phyloP scores from a whole-genome alignment of 805 yeast species.

The Monosporozyma aquatica region DNA sequence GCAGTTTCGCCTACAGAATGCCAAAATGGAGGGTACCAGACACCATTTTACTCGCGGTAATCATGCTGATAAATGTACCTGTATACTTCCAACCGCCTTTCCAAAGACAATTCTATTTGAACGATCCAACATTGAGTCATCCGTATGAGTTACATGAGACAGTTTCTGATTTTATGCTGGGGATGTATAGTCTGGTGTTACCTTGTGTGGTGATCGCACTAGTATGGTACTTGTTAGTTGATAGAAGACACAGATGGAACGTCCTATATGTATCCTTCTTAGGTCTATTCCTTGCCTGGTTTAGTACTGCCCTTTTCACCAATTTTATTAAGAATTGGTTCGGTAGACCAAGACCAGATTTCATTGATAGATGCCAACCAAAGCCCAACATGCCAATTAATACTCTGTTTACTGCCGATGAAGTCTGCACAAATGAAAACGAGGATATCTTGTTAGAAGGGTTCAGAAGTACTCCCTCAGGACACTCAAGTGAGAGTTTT shows the following conservation, averaged over 20 bases:
- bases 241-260: conserved; percentile 47
- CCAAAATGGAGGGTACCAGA: conserved; percentile 36
- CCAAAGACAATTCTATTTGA: conserved; percentile 66
- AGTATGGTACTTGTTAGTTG: conserved; percentile 27
- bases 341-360: conserved; percentile 90
- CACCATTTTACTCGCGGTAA: conserved; percentile 25
- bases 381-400: conserved; percentile 45
- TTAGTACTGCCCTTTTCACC: conserved; percentile 54
- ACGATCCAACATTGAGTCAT: conserved; percentile 70
- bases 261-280: conserved; percentile 54
- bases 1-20: conserved; percentile 11
- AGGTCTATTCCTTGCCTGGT: conserved; percentile 55
- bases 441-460: conserved; percentile 48
- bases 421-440: conserved; percentile 53
- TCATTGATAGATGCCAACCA: conserved; percentile 77
- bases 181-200: conserved; percentile 42
- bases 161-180: conserved; percentile 48
- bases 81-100: conserved; percentile 45
- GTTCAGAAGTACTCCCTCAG: conserved; percentile 74
- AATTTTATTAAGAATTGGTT: conserved; percentile 73
- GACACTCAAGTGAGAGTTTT: conserved; percentile 67
- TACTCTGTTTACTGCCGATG: conserved; percentile 48
- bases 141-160: conserved; percentile 72
- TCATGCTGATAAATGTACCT: conserved; percentile 28
- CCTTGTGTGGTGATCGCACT: conserved; percentile 39